Conservation (phyloP, 805 yeast species). For the Lipomyces yamadae region DNA sequence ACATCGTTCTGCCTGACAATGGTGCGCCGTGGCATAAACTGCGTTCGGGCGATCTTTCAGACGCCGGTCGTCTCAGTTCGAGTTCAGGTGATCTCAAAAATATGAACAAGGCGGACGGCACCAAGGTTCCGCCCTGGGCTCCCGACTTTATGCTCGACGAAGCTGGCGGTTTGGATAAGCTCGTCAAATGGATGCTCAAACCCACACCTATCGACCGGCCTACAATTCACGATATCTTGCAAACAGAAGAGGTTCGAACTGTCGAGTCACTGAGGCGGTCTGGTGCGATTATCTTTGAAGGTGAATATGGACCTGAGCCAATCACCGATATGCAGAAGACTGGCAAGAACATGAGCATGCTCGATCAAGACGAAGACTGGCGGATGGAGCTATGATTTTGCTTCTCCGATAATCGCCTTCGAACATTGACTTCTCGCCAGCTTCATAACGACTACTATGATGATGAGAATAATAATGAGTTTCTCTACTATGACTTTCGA, state of each 20-base stretch:
- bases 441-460: not conserved
- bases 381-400: conserved; percentile 32
- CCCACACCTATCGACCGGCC: conserved; percentile 85
- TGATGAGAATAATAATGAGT: not conserved
- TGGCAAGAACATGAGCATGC: conserved; percentile 25
- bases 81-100: conserved; percentile 63
- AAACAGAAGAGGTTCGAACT: conserved; percentile 70
- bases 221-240: conserved; percentile 72
- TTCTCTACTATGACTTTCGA: not conserved
- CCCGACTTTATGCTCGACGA: conserved; percentile 82
- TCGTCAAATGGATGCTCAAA: conserved; percentile 86
- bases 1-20: conserved; percentile 91
- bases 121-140: conserved; percentile 71
- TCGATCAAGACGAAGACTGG: conserved; percentile 39
- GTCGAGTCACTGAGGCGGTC: conserved; percentile 83
- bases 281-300: conserved; percentile 94
- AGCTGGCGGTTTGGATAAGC: conserved; percentile 64
- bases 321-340: conserved; percentile 40
- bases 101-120: conserved; percentile 26
- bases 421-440: not conserved
- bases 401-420: not conserved
- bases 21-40: conserved; percentile 96
- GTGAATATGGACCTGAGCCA: conserved; percentile 87
- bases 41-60: conserved; percentile 92
- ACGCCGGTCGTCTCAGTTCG: conserved; percentile 56